These are phyloP conservation scores for Trametes pubescens DNA, from an alignment of 1,284 basidiomycete species.

Conservation along the genomic window DNA sequence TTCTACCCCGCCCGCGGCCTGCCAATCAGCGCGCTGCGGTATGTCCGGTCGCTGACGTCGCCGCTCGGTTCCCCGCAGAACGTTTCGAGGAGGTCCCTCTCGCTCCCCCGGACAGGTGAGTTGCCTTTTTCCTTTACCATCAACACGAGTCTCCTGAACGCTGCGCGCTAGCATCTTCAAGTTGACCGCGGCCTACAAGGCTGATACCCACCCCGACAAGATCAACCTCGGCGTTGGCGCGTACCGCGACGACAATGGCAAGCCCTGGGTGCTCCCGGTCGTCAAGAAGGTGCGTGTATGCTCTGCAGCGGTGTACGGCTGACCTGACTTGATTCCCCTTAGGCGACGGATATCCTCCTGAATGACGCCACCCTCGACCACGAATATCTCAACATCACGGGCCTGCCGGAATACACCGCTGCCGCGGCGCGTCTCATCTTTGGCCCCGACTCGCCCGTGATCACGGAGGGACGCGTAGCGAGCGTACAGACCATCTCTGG, in stretches of 20 bases:
- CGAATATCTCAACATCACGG: slow-evolving; percentile 94
- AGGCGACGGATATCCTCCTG: slow-evolving; percentile 82
- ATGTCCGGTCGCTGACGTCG: slow-evolving; percentile 25
- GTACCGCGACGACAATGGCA: slow-evolving; percentile 86
- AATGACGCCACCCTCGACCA: slow-evolving; percentile 84
- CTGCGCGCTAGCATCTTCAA: slow-evolving; percentile 83
- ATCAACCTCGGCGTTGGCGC: slow-evolving; percentile 94
- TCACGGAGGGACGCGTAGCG: slow-evolving; percentile 74
- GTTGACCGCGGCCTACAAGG: slow-evolving; percentile 88
- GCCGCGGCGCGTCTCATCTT: slow-evolving; percentile 87
- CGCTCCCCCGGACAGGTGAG: slow-evolving; percentile 78
- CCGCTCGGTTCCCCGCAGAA: slow-evolving; percentile 52
- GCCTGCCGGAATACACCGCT: slow-evolving; percentile 82
- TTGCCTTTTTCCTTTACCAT: not conserved
- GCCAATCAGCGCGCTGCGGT: slow-evolving; percentile 19
- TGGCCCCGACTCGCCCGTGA: slow-evolving; percentile 75
- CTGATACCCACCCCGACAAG: slow-evolving; percentile 83
- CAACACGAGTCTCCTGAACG: slow-evolving; percentile 8
- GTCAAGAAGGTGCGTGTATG: slow-evolving; percentile 76
- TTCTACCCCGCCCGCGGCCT: slow-evolving; percentile 10
- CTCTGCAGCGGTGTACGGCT: not conserved
- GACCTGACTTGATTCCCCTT: slow-evolving; percentile 10
- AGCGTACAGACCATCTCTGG: slow-evolving; percentile 95
- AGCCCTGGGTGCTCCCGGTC: slow-evolving; percentile 93
- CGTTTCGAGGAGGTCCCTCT: slow-evolving; percentile 77